A percentile compares a stretch with the other conserved stretches of the same genome.
Evolutionary conservation across 2,329 filamentous ascomycete genomes (phyloP).

Genomic region (Graphilbum fragrans): DNA sequence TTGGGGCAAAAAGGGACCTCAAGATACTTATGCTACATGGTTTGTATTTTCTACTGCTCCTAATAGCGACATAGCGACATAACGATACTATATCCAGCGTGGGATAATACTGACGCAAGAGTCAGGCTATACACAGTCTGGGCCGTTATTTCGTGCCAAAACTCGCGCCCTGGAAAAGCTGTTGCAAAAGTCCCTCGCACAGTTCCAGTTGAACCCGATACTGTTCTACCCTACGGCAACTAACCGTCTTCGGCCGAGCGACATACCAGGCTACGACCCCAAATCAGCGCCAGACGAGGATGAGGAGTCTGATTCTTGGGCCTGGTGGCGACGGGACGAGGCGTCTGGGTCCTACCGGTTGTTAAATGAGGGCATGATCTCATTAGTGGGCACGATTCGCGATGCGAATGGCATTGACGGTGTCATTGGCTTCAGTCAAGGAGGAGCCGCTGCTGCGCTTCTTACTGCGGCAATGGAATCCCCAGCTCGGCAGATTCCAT

Average conservation of each 20-base stretch:
- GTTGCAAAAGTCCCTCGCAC: constrained; percentile 59
- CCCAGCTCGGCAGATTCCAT: constrained; percentile 14
- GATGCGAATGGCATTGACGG: constrained; percentile 61
- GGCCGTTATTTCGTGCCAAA: constrained; percentile 73
- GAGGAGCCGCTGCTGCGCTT: constrained; percentile 59
- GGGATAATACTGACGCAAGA: no score
- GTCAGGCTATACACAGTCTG: constrained; percentile 80
- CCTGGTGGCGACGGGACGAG: constrained; percentile 69
- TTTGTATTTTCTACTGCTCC: constrained; percentile 17
- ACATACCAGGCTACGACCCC: constrained; percentile 55
- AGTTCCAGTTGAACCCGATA: constrained; percentile 37
- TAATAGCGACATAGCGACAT: not conserved
- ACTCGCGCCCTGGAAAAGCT: constrained; percentile 77
- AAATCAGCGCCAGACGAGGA: constrained; percentile 12
- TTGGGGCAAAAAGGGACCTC: constrained; percentile 32
- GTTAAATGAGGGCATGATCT: constrained; percentile 54
- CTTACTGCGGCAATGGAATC: constrained; percentile 60
- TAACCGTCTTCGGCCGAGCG: constrained; percentile 45
- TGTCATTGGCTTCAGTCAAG: constrained; percentile 74
- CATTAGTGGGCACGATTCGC: constrained; percentile 48
- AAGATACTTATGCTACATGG: constrained; percentile 73
- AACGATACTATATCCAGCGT: no score
- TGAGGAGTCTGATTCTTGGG: constrained; percentile 53
- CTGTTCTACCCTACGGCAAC: constrained; percentile 62
- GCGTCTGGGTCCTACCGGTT: constrained; percentile 52